phyloP scores from a whole-genome alignment of 75 land plant species.

The Picea sitchensis region DNA sequence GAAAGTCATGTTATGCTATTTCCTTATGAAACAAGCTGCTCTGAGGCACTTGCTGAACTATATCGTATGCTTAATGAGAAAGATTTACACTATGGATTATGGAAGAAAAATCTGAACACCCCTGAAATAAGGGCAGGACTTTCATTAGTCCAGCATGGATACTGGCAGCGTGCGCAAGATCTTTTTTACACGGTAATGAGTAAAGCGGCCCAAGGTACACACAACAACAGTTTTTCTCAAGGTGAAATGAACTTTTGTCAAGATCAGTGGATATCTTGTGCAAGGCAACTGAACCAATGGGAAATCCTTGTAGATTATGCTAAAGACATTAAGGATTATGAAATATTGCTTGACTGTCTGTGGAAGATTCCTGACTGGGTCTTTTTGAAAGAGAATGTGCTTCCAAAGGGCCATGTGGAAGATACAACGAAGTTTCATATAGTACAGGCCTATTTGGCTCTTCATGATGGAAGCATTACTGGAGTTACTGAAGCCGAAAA shows the following conservation, averaged over 20 bases:
- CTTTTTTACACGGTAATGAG: constrained; percentile 87
- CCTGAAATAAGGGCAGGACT: constrained; percentile 90
- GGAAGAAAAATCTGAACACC: constrained; percentile 83
- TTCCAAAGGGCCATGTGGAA: constrained; percentile 89
- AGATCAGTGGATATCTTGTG: constrained; percentile 92
- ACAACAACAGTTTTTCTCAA: constrained; percentile 74
- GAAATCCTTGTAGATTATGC: constrained; percentile 86
- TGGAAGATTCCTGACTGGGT: constrained; percentile 90
- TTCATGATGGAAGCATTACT: constrained; percentile 61
- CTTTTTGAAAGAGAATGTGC: constrained; percentile 78
- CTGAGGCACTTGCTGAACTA: constrained; percentile 93
- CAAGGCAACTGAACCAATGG: constrained; percentile 90
- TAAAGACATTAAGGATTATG: constrained; percentile 84
- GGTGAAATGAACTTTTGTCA: constrained; percentile 99
- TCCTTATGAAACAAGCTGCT: constrained; percentile 73
- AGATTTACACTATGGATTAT: constrained; percentile 87
- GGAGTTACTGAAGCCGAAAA: constrained; percentile 82
- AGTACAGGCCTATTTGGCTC: constrained; percentile 76
- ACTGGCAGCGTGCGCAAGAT: constrained; percentile 92
- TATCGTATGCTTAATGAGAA: constrained; percentile 89
- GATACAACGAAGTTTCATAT: constrained; percentile 80
- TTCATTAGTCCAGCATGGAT: constrained; percentile 93
- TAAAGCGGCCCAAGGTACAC: constrained; percentile 87
- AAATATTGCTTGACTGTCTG: constrained; percentile 69
- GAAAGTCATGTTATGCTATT: constrained; percentile 96